Conservation (phyloP, 2,329 filamentous ascomycete species). For the Aspergillus arachidicola region DNA sequence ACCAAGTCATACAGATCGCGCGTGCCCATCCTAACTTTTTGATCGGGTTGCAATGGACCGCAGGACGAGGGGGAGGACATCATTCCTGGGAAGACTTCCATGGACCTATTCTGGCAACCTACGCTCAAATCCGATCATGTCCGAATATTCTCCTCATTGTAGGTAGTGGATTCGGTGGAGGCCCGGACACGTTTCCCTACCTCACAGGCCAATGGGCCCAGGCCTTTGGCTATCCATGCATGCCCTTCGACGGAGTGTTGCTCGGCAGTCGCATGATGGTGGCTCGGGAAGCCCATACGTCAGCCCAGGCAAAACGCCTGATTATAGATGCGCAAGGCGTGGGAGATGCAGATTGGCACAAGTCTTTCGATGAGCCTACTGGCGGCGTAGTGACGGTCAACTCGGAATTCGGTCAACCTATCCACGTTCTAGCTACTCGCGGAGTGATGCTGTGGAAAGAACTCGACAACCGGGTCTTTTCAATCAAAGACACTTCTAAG, state of each 20-base stretch:
- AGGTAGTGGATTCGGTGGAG: conserved; percentile 80
- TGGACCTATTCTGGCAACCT: conserved; percentile 89
- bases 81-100: conserved; percentile 96
- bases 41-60: conserved; percentile 88
- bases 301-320: conserved; percentile 82
- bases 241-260: conserved; percentile 90
- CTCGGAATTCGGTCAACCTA: conserved; percentile 99
- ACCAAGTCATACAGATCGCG: conserved; percentile 86
- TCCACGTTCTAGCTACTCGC: conserved; percentile 97
- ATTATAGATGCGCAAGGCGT: conserved; percentile 85
- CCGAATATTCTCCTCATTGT: conserved; percentile 86
- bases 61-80: conserved; percentile 87
- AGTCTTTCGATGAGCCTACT: conserved; percentile 86
- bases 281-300: conserved; percentile 86
- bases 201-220: conserved; percentile 86
- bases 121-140: conserved; percentile 80
- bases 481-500: conserved; percentile 71
- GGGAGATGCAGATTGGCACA: conserved; percentile 82
- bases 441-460: conserved; percentile 97
- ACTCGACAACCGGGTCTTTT: conserved; percentile 99
- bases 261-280: conserved; percentile 95
- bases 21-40: conserved; percentile 89
- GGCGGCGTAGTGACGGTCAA: conserved; percentile 95
- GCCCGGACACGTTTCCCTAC: conserved; percentile 87
- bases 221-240: conserved; percentile 82